Evolutionary conservation across 352 stramenopile species (phyloP).

Genomic region (Thraustotheca clavata): DNA sequence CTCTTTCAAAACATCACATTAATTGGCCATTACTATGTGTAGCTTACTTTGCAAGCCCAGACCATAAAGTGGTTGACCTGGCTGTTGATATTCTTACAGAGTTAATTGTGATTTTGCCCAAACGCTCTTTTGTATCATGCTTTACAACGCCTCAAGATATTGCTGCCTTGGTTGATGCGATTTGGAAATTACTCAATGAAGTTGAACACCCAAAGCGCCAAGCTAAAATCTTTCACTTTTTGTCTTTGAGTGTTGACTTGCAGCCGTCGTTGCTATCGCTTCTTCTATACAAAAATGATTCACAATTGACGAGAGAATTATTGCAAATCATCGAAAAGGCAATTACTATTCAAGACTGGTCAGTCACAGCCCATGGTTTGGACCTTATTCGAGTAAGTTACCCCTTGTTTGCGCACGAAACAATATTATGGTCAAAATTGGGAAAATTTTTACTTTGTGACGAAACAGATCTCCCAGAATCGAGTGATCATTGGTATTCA

Average conservation of each 20-base stretch:
- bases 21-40: constrained; percentile 11
- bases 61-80: not conserved
- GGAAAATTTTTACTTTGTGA: not conserved
- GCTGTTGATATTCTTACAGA: not conserved
- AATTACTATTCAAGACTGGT: not conserved
- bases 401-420: not conserved
- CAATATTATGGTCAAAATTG: not conserved
- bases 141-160: constrained; percentile 3
- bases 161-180: not conserved
- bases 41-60: not conserved
- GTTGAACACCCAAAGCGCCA: not conserved
- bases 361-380: not conserved
- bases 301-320: too few species aligned
- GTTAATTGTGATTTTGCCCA: not conserved
- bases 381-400: not conserved
- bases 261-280: constrained; percentile 4
- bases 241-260: not conserved
- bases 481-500: not conserved
- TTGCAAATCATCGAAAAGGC: not conserved
- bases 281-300: not conserved
- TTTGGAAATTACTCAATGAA: not conserved
- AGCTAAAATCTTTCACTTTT: not conserved
- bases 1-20: not conserved
- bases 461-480: not conserved
- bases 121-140: not conserved